Conservation (phyloP, 2,329 filamentous ascomycete genomes). For the Mycosphaerella sp. region DNA sequence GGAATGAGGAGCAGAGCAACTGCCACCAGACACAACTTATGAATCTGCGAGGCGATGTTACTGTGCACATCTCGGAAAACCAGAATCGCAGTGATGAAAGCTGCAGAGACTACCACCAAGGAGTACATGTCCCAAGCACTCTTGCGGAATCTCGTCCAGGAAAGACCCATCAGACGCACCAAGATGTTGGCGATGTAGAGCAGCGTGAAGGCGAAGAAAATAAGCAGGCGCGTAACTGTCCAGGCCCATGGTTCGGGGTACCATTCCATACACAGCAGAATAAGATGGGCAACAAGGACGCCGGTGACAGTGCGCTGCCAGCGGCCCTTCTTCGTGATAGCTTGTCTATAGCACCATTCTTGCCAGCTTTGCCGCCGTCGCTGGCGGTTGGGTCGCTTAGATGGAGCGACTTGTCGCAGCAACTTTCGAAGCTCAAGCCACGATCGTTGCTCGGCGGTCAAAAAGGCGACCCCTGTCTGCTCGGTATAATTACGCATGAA, state of each 20-base stretch:
- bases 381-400: constrained; percentile 79
- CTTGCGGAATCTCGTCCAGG: constrained; percentile 83
- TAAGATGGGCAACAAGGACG: constrained; percentile 72
- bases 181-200: constrained; percentile 77
- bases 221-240: constrained; percentile 56
- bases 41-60: constrained; percentile 66
- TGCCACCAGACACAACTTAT: constrained; percentile 90
- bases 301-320: constrained; percentile 82
- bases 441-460: constrained; percentile 91
- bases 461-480: constrained; percentile 91
- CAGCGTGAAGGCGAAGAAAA: constrained; percentile 69
- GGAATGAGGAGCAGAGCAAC: constrained; percentile 88
- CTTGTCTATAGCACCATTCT: constrained; percentile 90
- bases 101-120: constrained; percentile 68
- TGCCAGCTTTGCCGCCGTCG: constrained; percentile 68
- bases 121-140: constrained; percentile 97
- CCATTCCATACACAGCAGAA: constrained; percentile 79
- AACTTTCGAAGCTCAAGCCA: constrained; percentile 95
- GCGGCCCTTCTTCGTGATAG: constrained; percentile 85
- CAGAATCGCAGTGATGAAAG: constrained; percentile 75
- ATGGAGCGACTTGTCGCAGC: constrained; percentile 85
- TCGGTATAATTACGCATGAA: constrained; percentile 99
- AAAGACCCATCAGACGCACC: constrained; percentile 79
- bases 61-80: constrained; percentile 55
- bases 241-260: constrained; percentile 67